These are phyloP conservation scores for Catharanthus roseus DNA, from an alignment of 257 asterid species.

Conservation along the genomic window DNA sequence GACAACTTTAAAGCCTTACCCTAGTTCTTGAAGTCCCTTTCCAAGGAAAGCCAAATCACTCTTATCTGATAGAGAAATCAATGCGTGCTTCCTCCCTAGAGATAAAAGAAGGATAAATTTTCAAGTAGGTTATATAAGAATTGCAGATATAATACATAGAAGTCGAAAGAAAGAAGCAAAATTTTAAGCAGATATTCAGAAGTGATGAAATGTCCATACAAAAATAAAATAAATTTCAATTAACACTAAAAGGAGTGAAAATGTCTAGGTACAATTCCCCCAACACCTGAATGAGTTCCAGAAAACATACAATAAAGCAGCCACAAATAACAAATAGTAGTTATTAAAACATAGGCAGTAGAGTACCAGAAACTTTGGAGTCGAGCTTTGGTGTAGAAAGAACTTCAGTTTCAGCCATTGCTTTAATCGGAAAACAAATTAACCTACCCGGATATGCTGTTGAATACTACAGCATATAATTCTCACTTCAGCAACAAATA, in stretches of 20 bases:
- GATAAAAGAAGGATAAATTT: slow-evolving; percentile 4
- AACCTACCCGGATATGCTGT: slow-evolving; percentile 23
- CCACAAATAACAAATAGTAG: too few relatives aligned
- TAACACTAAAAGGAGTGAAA: not conserved
- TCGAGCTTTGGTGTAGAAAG: slow-evolving; percentile 35
- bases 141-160: not conserved
- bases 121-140: not conserved
- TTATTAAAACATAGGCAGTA: slow-evolving; percentile 2
- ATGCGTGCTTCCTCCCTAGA: slow-evolving; percentile 66
- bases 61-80: slow-evolving; percentile 91
- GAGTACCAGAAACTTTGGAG: slow-evolving; percentile 31
- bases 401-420: slow-evolving; percentile 75
- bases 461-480: slow-evolving; percentile 9
- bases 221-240: not conserved
- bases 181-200: not conserved
- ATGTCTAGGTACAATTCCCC: not conserved
- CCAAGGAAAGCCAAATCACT: slow-evolving; percentile 74
- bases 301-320: not conserved
- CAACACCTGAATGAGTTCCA: not conserved
- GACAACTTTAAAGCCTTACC: too few relatives aligned
- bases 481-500: not conserved
- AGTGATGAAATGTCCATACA: not conserved
- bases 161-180: not conserved
- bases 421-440: slow-evolving; percentile 41
- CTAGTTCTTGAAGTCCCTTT: slow-evolving; percentile 71